Evolutionary conservation across 2,329 filamentous ascomycete genomes (phyloP).

Genomic region (Biscogniauxia mediterranea): DNA sequence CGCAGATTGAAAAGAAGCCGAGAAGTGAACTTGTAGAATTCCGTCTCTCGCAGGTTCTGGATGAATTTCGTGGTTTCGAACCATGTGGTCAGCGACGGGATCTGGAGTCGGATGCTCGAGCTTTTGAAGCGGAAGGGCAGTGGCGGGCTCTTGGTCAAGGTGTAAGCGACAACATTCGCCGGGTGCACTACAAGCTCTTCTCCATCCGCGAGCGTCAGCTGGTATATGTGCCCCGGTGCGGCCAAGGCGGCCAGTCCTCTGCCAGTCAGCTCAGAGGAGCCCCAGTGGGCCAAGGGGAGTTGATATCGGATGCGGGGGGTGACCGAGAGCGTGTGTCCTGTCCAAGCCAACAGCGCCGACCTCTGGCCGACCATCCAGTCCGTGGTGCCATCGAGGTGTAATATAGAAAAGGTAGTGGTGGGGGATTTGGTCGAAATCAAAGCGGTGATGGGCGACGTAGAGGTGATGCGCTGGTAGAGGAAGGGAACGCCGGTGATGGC

Average conservation of each 20-base stretch:
- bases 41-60: conserved; percentile 66
- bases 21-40: conserved; percentile 68
- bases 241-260: conserved; percentile 82
- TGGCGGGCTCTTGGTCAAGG: conserved; percentile 69
- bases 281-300: conserved; percentile 84
- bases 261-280: conserved; percentile 83
- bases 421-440: conserved; percentile 85
- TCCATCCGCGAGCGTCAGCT: conserved; percentile 73
- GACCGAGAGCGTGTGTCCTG: conserved; percentile 78
- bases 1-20: conserved; percentile 66
- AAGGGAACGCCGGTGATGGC: conserved; percentile 85
- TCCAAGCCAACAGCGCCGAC: conserved; percentile 92
- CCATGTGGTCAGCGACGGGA: conserved; percentile 66
- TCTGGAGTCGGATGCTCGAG: conserved; percentile 74
- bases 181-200: conserved; percentile 93
- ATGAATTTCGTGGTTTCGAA: conserved; percentile 73
- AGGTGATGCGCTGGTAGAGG: conserved; percentile 87
- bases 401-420: conserved; percentile 79
- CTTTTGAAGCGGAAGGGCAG: conserved; percentile 82
- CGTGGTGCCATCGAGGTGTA: conserved; percentile 87
- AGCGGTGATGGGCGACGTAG: conserved; percentile 82
- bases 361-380: conserved; percentile 94
- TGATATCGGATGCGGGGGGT: conserved; percentile 72
- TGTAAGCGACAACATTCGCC: conserved; percentile 88
- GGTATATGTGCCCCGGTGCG: conserved; percentile 86